Evolutionary conservation across 257 asterid genomes (phyloP), one percentile per base, ranked within the genome.

Genomic region (Galeopsis tetrahit): DNA sequence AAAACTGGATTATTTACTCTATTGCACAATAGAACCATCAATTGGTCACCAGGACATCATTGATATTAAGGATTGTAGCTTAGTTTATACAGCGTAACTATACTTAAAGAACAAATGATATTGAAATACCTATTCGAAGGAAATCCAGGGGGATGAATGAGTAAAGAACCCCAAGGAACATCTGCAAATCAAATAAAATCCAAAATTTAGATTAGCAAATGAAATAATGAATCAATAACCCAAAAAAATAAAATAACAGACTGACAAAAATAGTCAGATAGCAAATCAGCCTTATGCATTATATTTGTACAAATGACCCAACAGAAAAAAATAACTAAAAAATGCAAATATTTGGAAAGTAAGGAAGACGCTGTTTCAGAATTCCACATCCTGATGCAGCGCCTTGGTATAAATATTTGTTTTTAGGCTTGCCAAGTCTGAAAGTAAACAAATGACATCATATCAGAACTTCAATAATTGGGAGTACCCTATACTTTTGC

Each of bases 71-170:
- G 15, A 66, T 13, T 40, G 33, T 49, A 49, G 49, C 15, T 43
- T 28, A 34, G n/a, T 62, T 38, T 9, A 68, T 33, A 44, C 58
- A 38, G 34, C 21, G 35, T 39, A 73, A 63, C 40, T 4, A 33
- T 43, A 9, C 35, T 51, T 17, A 6, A 34, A 13, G 51, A 68
- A 35, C 63, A 73, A 43, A 60, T 57, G 17, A 39, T 40, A 68
- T 40, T 28, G 67, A 13, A 66, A 66, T 83, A 91, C 96, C 95
- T 84, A 84, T 76, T 56, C 63, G 87, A 60, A 89, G 89, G 77
- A 89, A 87, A 80, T 91, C 95, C 32, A 84, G 77, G 66, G 96
- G 97, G 83, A 83, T 57, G 77, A 82, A 10, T 9, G 90, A 80
- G 86, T 81, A 86, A n/a, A 91, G 77, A 38, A 84, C 28, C 55